A percentile compares a stretch with the other conserved stretches of the same genome.
phyloP scores from a whole-genome alignment of 2,329 filamentous ascomycete genomes.

The Endoconidiophora laricicola region DNA sequence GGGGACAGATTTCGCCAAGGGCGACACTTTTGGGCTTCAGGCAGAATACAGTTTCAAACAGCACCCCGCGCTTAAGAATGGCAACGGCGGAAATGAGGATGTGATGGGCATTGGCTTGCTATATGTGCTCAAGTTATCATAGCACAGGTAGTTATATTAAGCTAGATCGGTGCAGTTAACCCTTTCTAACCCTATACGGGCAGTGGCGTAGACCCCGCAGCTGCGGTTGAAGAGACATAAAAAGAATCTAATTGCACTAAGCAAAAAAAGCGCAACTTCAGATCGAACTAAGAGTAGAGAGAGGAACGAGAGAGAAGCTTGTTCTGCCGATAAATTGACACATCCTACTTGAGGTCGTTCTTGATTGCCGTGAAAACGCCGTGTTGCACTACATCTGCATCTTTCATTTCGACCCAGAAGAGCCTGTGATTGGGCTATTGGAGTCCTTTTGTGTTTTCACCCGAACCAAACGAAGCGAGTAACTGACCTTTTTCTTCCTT shows the following conservation, averaged over 20 bases:
- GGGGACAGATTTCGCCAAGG: too few species aligned
- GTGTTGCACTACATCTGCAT: too few species aligned
- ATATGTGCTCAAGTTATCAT: not conserved
- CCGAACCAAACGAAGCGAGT: not conserved
- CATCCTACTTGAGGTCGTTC: too few species aligned
- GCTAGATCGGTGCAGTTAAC: not conserved
- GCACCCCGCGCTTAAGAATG: slow-evolving; percentile 3
- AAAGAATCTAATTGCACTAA: slow-evolving; percentile 6
- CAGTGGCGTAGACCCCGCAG: slow-evolving; percentile 1
- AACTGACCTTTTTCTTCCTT: too few species aligned
- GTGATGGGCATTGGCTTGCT: slow-evolving; percentile 9
- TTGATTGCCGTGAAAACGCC: too few species aligned
- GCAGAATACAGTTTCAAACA: not conserved
- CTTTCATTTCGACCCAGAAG: too few species aligned
- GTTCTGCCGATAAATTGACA: too few species aligned
- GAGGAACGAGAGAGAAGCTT: too few species aligned
- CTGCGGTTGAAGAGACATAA: not conserved
- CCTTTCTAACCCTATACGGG: not conserved
- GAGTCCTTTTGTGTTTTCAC: not conserved
- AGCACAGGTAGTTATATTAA: not conserved
- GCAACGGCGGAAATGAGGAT: slow-evolving; percentile 6
- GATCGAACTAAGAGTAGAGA: too few species aligned
- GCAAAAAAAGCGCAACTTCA: too few species aligned
- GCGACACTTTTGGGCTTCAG: too few species aligned
- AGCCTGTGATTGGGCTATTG: too few species aligned